phyloP scores from a whole-genome alignment of 495 filamentous ascomycete genomes.

The Hyaloscypha variabilis region DNA sequence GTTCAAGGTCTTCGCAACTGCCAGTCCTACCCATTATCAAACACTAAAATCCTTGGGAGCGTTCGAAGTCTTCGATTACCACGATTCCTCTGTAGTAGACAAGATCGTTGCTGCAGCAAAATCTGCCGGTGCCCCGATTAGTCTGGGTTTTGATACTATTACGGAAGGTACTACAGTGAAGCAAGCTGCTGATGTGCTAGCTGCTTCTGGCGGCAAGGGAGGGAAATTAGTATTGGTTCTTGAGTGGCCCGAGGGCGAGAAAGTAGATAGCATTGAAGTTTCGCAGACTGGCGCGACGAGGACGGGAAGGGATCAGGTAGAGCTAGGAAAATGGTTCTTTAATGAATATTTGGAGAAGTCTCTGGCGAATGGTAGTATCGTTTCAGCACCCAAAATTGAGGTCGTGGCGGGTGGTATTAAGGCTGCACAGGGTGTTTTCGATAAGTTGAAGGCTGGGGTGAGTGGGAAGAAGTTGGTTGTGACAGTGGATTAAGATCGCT shows the following conservation, averaged over 20 bases:
- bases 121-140: conserved; percentile 43
- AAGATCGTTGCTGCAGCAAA: conserved; percentile 45
- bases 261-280: conserved; percentile 41
- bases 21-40: conserved; percentile 44
- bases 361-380: conserved; percentile 42
- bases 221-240: conserved; percentile 46
- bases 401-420: conserved; percentile 48
- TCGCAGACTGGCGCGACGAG: conserved; percentile 42
- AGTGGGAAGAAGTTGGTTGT: conserved; percentile 19
- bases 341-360: conserved; percentile 46
- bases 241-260: conserved; percentile 33
- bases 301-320: conserved; percentile 37
- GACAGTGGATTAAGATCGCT: not conserved
- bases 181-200: conserved; percentile 20
- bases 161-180: conserved; percentile 31
- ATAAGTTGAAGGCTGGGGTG: conserved; percentile 24
- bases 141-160: conserved; percentile 45
- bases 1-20: conserved; percentile 51
- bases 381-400: conserved; percentile 46
- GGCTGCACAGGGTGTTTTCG: conserved; percentile 46
- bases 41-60: conserved; percentile 51
- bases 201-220: conserved; percentile 34
- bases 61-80: conserved; percentile 52
- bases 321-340: conserved; percentile 42
- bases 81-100: conserved; percentile 44